Evolutionary conservation across 208 protist species (phyloP).

Genomic region (Crithidia sp.): DNA sequence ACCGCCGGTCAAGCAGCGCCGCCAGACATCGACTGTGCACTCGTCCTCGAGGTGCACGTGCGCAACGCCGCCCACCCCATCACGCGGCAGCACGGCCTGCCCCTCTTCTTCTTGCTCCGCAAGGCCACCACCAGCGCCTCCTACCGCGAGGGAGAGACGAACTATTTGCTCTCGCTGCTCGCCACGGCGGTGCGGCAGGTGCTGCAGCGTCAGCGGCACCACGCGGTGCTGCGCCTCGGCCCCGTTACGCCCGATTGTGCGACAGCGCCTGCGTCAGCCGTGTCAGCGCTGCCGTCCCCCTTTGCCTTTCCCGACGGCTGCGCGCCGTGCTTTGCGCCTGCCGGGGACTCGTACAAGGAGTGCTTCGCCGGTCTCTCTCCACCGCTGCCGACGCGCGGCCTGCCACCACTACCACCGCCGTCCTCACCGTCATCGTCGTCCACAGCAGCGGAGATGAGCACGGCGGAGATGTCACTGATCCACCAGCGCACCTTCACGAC

Average conservation of each 20-base stretch:
- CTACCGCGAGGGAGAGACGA: conserved; percentile 61
- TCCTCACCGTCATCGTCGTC: neutral
- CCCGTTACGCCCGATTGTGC: conserved; percentile 1
- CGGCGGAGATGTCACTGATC: conserved; percentile 39
- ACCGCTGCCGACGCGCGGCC: conserved; percentile 21
- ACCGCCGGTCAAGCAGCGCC: neutral
- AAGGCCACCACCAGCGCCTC: conserved; percentile 28
- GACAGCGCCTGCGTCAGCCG: neutral
- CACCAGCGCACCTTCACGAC: conserved; percentile 50
- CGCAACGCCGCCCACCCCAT: conserved; percentile 57
- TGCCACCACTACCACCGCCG: neutral
- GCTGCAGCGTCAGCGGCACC: conserved; percentile 38
- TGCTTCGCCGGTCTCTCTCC: conserved; percentile 63
- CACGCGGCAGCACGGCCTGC: conserved; percentile 56
- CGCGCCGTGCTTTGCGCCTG: conserved; percentile 73
- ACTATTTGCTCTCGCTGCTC: conserved; percentile 76
- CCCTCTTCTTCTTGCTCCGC: conserved; percentile 76
- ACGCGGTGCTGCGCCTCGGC: conserved; percentile 22
- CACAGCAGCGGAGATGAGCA: conserved; percentile 10
- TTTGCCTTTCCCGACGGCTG: conserved; percentile 56
- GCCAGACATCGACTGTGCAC: conserved; percentile 13
- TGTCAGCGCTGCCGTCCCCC: conserved; percentile 39
- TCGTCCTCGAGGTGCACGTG: conserved; percentile 73
- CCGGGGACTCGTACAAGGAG: conserved; percentile 65
- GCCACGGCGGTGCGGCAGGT: conserved; percentile 65